Evolutionary conservation across 2,329 filamentous ascomycete genomes (phyloP).

Genomic region (Fusarium bactridioides): DNA sequence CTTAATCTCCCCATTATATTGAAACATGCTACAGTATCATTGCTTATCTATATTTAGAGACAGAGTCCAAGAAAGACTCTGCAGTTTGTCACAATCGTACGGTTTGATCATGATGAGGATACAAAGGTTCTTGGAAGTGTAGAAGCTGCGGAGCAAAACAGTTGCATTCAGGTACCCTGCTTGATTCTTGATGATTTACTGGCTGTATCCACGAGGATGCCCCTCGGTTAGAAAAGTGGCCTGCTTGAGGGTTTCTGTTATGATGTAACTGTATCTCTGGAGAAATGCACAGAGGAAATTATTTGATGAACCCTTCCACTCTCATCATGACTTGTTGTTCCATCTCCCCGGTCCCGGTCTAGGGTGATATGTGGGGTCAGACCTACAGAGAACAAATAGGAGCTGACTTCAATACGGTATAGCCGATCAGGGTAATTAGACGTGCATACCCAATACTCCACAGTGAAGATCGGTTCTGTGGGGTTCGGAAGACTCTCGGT

Average conservation of each 20-base stretch:
- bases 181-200: fast-evolving
- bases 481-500: neutral
- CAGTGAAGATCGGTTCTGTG: neutral
- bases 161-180: fast-evolving
- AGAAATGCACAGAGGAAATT: neutral
- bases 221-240: neutral
- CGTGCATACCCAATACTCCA: fast-evolving
- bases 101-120: neutral
- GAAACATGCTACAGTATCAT: neutral
- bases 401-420: neutral
- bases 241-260: neutral
- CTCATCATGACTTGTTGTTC: neutral
- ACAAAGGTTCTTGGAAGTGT: no score
- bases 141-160: neutral
- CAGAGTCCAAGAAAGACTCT: fast-evolving
- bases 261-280: neutral
- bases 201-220: fast-evolving
- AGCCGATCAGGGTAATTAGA: neutral
- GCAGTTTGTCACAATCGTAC: neutral
- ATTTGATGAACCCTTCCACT: neutral
- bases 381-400: neutral
- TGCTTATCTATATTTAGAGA: neutral
- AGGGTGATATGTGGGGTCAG: neutral
- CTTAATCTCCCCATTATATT: neutral
- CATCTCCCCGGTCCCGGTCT: neutral